A percentile compares a stretch with the other conserved stretches of the same genome.
phyloP scores from a whole-genome alignment of 225 moss, liverwort and hornwort species.

The Thuidium tamariscinum region DNA sequence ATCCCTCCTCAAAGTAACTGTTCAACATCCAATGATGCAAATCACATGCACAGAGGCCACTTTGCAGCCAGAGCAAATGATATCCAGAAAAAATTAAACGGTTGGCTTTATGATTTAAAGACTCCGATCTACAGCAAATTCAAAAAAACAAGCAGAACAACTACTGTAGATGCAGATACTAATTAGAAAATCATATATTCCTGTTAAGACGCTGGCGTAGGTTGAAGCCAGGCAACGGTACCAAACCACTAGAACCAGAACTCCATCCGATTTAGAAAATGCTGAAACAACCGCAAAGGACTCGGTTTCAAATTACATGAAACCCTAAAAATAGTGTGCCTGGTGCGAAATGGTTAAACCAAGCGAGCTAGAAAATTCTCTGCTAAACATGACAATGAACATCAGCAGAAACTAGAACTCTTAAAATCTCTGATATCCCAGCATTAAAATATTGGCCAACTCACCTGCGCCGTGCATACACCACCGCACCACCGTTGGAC shows the following conservation, averaged over 20 bases:
- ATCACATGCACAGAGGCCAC: not conserved
- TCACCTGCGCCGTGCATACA: not conserved
- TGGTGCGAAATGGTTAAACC: not conserved
- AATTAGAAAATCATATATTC: not conserved
- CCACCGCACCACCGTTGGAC: not conserved
- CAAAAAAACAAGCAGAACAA: not conserved
- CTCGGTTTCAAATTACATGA: not conserved
- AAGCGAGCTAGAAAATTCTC: not conserved
- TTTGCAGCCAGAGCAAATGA: not conserved
- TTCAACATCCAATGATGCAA: not conserved
- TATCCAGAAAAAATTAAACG: not conserved
- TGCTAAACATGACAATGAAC: not conserved
- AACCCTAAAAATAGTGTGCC: not conserved
- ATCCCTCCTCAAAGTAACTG: not conserved
- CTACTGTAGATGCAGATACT: not conserved
- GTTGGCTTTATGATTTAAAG: not conserved
- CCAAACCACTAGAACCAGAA: not conserved
- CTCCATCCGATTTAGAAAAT: not conserved
- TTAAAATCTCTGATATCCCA: not conserved
- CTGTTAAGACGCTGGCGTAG: not conserved
- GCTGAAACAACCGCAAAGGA: not conserved
- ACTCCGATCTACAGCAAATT: not conserved
- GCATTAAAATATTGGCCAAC: not conserved
- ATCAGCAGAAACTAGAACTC: not conserved
- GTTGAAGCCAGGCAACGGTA: not conserved